Base-by-base conservation (phyloP, 495 filamentous ascomycete species). In the Neurospora sp. region DNA sequence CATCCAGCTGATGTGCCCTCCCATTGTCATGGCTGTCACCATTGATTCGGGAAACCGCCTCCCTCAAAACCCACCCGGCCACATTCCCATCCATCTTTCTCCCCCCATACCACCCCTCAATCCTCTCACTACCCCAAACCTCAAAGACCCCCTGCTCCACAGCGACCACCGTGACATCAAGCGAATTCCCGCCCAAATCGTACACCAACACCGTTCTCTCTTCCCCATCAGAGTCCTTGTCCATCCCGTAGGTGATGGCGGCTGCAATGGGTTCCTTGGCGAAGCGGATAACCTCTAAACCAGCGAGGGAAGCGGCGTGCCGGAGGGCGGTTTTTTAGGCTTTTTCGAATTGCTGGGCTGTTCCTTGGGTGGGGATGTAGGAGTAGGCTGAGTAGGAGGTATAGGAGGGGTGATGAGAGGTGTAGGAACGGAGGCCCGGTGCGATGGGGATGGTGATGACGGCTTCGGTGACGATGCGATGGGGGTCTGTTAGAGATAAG, bases 131-230 rank as follows among this genome's bases (percentile, higher is more conserved):
- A 0, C 21, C 90, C 83, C 93, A 86, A 75, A 99, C 96, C 84
- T 98, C 93, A 83, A 98, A 98, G 74, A 93, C 91, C 78, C 94
- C 95, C 75, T 93, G 85, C 76, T 99, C 95, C 73, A 97, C 93
- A 37, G 92, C 92, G 21, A 99, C 87, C 75, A 99, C 92, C 70
- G 96, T 97, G 43, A 98, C 95, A 94, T 99, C 95, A 81, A 99
- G 97, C 77, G 95, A 97, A 90, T 94, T 95, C 89, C 94, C 95
- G 89, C 95, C 95, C 77, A 97, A 92, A 91, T 98, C 95, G 84
- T 96, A 96, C 75, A 96, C 93, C 75, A 96, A 92, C 76, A 95
- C 91, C 90, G 78, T 90, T 89, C 79, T 95, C 93, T 40, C 89
- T 89, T 75, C 88, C 90, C 24, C 85, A 86, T 88, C 76, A 6